Evolutionary conservation across 2,329 filamentous ascomycete genomes (phyloP), one percentile per base, ranked within the genome.

Genomic region (Ophiosphaerella korrae): DNA sequence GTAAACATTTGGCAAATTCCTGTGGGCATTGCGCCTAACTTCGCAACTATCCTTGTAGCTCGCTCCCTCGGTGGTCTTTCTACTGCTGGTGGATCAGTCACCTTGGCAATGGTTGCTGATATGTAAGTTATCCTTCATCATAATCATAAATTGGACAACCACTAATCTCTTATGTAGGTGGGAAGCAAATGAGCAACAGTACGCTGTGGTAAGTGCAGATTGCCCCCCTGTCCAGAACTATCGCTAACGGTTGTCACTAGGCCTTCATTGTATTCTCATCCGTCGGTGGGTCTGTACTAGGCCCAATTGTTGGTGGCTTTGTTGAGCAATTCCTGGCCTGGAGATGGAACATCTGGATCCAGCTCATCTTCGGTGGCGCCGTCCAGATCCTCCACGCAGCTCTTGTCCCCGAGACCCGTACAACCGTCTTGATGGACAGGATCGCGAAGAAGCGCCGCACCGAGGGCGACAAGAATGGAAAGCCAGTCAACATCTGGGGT

Each of bases 281-380:
- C 0, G 89, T 92, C 13, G 88, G 85, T 21, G 89, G 89, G 11
- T 90, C 88, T 0, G 84, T 91, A 7, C 78, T 92, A 1, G 89
- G 89, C 0, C 89, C 89, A 8, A 87, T 92, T 37, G 80, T 91
- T n/a, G 89, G 89, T 58, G 89, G 88, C 1, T 92, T 92, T 64
- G 83, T 87, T 14, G 83, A 92, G 69, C 72, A 83, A 29, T 85
- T 84, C 58, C 78, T 89, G 0, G 79, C 85, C 1, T 94, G 89
- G 89, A 81, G 82, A 58, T 92, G 88, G 88, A 84, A 81, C 47
- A 92, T 93, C 69, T 94, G 90, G 90, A 88, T 93, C 52, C 89
- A 92, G 72, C 82, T 94, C 57, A 91, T 93, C 63, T 88, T 94
- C 50, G 90, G 90, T 21, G 87, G 75, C 7, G 80, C 84, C 31